Percentiles rank a stretch among this genome's conserved stretches.
Conservation (phyloP, 2,329 filamentous ascomycete genomes). For the Penicillium sp. region DNA sequence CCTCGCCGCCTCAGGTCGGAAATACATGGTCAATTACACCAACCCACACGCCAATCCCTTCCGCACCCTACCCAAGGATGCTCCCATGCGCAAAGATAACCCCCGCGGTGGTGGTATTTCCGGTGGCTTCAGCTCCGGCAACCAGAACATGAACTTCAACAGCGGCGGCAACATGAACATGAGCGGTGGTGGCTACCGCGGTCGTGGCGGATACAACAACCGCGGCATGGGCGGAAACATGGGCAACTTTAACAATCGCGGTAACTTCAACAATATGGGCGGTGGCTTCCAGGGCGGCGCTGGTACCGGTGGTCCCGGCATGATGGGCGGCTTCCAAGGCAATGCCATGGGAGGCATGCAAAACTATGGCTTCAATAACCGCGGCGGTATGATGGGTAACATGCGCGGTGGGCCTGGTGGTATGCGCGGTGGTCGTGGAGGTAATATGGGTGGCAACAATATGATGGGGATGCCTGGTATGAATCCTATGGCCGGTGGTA, state of each 20-base stretch:
- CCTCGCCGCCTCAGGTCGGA: conserved; percentile 61
- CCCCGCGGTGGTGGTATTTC: conserved; percentile 49
- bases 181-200: conserved; percentile 50
- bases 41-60: conserved; percentile 81
- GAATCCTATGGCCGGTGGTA: conserved; percentile 50
- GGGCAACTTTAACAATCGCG: conserved; percentile 19
- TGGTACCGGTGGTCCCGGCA: conserved; percentile 41
- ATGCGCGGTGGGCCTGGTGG: conserved; percentile 57
- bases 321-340: conserved; percentile 46
- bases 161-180: conserved; percentile 31
- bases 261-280: conserved; percentile 40
- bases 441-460: conserved; percentile 58
- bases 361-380: conserved; percentile 51
- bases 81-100: conserved; percentile 69
- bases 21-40: conserved; percentile 71
- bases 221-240: conserved; percentile 51
- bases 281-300: conserved; percentile 46
- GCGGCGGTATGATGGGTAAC: conserved; percentile 56
- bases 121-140: conserved; percentile 48
- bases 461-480: conserved; percentile 57
- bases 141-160: conserved; percentile 41
- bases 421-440: conserved; percentile 60
- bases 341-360: conserved; percentile 54
- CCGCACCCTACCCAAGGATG: conserved; percentile 86
- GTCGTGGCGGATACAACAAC: conserved; percentile 52